These are phyloP conservation scores for Boletus barrowsii DNA, from an alignment of 768 basidiomycete species.

Conservation along the genomic window DNA sequence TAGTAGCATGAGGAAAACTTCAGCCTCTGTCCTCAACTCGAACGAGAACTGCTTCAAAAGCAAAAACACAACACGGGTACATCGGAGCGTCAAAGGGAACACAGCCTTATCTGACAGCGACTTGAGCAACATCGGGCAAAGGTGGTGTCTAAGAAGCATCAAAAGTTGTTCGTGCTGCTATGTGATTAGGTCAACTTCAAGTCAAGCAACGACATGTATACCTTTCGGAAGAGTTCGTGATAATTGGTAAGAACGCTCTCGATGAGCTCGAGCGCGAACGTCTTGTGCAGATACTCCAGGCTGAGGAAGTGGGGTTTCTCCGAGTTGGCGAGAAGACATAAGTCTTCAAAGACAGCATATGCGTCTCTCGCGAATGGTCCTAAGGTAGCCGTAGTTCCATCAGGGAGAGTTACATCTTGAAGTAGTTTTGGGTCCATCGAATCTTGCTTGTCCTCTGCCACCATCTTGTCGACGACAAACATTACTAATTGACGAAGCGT, in stretches of 20 bases:
- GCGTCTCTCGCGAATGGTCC: constrained; percentile 80
- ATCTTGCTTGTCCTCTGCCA: constrained; percentile 63
- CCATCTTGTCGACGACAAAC: constrained; percentile 96
- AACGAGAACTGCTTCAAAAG: constrained; percentile 87
- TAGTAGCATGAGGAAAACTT: constrained; percentile 78
- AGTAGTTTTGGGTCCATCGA: constrained; percentile 12
- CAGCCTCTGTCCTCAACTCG: constrained; percentile 78
- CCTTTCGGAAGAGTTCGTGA: constrained; percentile 80
- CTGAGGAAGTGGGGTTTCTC: constrained; percentile 80
- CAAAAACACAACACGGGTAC: constrained; percentile 90
- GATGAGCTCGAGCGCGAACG: constrained; percentile 94
- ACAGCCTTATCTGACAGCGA: constrained; percentile 76
- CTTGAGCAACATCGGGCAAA: constrained; percentile 87
- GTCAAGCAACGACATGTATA: constrained; percentile 27
- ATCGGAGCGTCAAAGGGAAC: constrained; percentile 87
- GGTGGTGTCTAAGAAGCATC: constrained; percentile 82
- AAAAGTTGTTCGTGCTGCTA: constrained; percentile 76
- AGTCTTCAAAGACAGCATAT: constrained; percentile 86
- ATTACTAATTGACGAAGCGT: constrained; percentile 95
- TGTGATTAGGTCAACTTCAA: constrained; percentile 1
- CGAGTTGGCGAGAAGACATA: constrained; percentile 83
- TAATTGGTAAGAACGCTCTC: constrained; percentile 96
- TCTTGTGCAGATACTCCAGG: constrained; percentile 81
- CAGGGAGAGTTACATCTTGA: constrained; percentile 57
- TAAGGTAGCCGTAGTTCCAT: constrained; percentile 61